These are phyloP conservation scores for Linnemannia schmuckeri DNA, from an alignment of 192 early-diverging fungal genomes.

Conservation along the genomic window DNA sequence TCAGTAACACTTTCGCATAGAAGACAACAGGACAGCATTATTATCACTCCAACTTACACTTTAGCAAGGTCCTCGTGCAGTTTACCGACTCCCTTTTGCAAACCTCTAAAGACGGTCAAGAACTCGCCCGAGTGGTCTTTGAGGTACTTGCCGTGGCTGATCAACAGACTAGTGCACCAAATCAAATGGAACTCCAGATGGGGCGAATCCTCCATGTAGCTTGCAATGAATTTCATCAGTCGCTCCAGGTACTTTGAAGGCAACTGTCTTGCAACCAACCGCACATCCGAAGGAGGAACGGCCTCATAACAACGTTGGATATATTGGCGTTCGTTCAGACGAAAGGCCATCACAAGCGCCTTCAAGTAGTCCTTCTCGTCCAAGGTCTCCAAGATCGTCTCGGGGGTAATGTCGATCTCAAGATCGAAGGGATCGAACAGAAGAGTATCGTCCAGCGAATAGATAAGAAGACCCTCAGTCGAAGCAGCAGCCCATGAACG, in stretches of 20 bases:
- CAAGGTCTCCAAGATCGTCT: constrained; percentile 82
- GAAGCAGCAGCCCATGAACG: constrained; percentile 96
- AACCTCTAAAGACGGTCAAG: constrained; percentile 80
- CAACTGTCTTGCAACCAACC: constrained; percentile 82
- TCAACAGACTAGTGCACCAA: constrained; percentile 84
- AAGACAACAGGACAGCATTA: neutral
- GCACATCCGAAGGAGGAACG: constrained; percentile 83
- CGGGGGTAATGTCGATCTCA: constrained; percentile 96
- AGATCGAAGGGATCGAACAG: constrained; percentile 99
- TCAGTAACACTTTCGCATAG: neutral
- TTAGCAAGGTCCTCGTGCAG: constrained; percentile 69
- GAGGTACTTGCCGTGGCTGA: constrained; percentile 82
- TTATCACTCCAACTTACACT: constrained; percentile 64
- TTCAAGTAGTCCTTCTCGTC: constrained; percentile 85
- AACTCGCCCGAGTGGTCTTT: constrained; percentile 73
- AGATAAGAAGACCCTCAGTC: constrained; percentile 95
- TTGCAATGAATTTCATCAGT: constrained; percentile 86
- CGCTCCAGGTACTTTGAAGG: constrained; percentile 90
- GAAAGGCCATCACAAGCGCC: constrained; percentile 93
- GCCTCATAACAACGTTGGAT: constrained; percentile 84
- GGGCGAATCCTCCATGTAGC: constrained; percentile 82
- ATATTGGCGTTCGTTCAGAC: constrained; percentile 88
- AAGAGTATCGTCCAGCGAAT: constrained; percentile 93
- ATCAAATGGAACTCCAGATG: constrained; percentile 90
- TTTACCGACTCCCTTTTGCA: constrained; percentile 79